A percentile compares a stretch with the other conserved stretches of the same genome.
Evolutionary conservation across 116 monocot species (phyloP).

Genomic region (Papilionanthe hybrid): DNA sequence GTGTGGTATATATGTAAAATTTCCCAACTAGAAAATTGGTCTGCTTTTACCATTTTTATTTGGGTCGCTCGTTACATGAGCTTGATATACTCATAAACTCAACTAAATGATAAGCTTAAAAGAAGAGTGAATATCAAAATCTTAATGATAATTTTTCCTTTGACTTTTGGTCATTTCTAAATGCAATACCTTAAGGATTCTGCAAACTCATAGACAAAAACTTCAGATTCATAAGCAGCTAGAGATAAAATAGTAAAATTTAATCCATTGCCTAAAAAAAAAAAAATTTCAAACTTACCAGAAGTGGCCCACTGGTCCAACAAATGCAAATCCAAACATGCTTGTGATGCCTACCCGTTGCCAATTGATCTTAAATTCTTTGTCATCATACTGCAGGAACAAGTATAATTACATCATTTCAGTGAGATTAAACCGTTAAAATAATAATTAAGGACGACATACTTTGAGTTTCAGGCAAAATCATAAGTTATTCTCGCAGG

Average conservation of each 20-base stretch:
- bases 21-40: too few species aligned
- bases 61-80: too few species aligned
- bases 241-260: background rate
- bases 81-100: too few species aligned
- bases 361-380: slow-evolving; percentile 86
- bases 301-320: slow-evolving; percentile 90
- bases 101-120: too few species aligned
- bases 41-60: too few species aligned
- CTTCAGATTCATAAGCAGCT: background rate
- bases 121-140: too few species aligned
- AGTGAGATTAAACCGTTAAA: background rate
- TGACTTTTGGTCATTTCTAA: background rate
- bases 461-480: too few species aligned
- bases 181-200: background rate
- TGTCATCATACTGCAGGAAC: slow-evolving; percentile 24
- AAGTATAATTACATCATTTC: background rate
- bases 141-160: too few species aligned
- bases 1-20: too few species aligned
- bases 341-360: slow-evolving; percentile 87
- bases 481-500: too few species aligned
- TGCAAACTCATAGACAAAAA: background rate
- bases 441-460: background rate
- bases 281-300: slow-evolving; percentile 45
- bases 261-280: background rate
- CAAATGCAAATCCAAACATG: slow-evolving; percentile 95